These are phyloP conservation scores for Fusarium sp. DNA, from an alignment of 2,329 filamentous ascomycete genomes.

Conservation along the genomic window DNA sequence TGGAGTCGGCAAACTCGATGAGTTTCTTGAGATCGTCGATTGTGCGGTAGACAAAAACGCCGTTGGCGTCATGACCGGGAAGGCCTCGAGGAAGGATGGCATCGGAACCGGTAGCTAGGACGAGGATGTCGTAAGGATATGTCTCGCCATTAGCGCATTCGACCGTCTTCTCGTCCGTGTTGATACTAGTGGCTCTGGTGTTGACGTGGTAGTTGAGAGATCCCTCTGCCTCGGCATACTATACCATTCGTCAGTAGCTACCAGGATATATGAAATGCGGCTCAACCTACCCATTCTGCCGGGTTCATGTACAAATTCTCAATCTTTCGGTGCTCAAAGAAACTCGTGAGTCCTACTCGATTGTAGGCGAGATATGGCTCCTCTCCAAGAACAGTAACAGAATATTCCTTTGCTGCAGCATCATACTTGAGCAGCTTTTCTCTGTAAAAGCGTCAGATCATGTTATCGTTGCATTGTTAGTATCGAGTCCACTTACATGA, in stretches of 20 bases:
- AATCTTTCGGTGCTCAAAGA: conserved; percentile 87
- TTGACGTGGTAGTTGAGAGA: conserved; percentile 82
- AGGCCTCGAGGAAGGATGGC: conserved; percentile 79
- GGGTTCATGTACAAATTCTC: conserved; percentile 92
- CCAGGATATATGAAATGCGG: neutral
- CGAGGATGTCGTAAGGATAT: conserved; percentile 82
- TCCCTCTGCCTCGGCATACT: conserved; percentile 77
- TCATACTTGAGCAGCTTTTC: conserved; percentile 92
- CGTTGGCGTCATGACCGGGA: conserved; percentile 81
- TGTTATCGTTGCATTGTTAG: neutral
- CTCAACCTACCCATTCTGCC: conserved; percentile 75
- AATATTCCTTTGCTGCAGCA: conserved; percentile 78
- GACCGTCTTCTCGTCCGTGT: conserved; percentile 73
- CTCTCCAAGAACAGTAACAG: conserved; percentile 87
- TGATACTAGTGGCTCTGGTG: conserved; percentile 75
- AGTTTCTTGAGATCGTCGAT: conserved; percentile 84
- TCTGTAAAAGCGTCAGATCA: conserved; percentile 57
- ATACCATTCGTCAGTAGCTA: conserved; percentile 8
- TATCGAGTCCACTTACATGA: conserved; percentile 74
- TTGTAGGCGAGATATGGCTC: conserved; percentile 92
- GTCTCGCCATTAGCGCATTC: conserved; percentile 76
- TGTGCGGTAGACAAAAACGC: conserved; percentile 90
- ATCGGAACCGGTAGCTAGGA: conserved; percentile 88
- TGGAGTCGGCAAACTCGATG: conserved; percentile 76
- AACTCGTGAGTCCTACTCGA: conserved; percentile 87